phyloP scores from a whole-genome alignment of 805 yeast species.

The Komagataella kurtzmanii region DNA sequence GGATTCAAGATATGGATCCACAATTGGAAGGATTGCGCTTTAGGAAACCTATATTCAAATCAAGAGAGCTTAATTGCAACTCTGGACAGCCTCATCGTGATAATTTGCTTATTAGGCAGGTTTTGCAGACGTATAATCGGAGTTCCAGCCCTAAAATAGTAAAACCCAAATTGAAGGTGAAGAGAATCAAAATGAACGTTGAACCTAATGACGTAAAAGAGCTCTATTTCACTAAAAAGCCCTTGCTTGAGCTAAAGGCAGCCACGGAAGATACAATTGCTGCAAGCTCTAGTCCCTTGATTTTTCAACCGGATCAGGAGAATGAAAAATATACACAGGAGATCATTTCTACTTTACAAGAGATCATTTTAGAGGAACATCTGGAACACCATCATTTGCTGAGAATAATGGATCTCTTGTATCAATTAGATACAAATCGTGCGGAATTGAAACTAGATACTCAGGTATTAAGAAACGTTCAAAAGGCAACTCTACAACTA shows the following conservation, averaged over 20 bases:
- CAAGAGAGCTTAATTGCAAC: not conserved
- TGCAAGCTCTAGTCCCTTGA: constrained; percentile 1
- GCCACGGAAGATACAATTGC: constrained; percentile 1
- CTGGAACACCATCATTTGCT: not conserved
- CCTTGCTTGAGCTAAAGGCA: not conserved
- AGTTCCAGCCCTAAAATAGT: constrained; percentile 9
- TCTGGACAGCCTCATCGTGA: not conserved
- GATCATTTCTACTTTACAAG: not conserved
- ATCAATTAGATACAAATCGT: not conserved
- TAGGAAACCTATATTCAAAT: constrained; percentile 17
- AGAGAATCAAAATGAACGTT: constrained; percentile 10
- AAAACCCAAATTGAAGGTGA: constrained; percentile 15
- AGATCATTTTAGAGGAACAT: not conserved
- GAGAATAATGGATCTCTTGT: not conserved
- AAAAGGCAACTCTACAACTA: not conserved
- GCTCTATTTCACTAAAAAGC: not conserved
- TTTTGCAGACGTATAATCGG: constrained; percentile 3
- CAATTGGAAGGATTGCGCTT: constrained; percentile 14
- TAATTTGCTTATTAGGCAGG: not conserved
- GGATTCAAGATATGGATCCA: constrained; percentile 11
- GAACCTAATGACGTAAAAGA: constrained; percentile 1
- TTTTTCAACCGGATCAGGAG: not conserved
- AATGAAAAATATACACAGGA: not conserved
- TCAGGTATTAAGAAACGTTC: not conserved
- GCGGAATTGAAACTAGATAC: not conserved